Conservation (phyloP, 441 rosid genomes). For the Pelargonium myrrhifolium region DNA sequence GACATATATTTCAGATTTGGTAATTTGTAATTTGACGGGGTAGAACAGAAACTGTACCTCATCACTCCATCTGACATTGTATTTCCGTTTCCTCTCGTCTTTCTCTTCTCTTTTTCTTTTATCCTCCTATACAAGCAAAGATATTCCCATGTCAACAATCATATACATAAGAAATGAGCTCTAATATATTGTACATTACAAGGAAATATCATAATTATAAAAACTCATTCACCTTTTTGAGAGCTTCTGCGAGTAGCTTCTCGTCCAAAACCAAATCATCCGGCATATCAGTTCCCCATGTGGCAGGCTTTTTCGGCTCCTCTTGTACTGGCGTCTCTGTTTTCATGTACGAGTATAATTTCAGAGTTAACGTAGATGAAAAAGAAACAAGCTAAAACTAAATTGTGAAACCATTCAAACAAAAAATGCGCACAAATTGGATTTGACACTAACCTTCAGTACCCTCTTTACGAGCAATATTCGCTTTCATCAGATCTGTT, state of each 20-base stretch:
- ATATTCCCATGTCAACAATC: not conserved
- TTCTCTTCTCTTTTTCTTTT: conserved; percentile 56
- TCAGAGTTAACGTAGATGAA: conserved; percentile 9
- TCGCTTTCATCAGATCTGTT: conserved; percentile 51
- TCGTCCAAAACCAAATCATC: conserved; percentile 65
- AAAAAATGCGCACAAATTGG: not conserved
- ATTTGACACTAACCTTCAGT: conserved; percentile 29
- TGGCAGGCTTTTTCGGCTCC: conserved; percentile 57
- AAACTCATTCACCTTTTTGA: conserved; percentile 52
- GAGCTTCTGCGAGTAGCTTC: conserved; percentile 58
- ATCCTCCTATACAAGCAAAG: conserved; percentile 48
- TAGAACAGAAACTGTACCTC: conserved; percentile 38
- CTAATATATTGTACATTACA: no score
- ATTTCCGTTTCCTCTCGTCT: conserved; percentile 88
- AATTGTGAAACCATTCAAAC: not conserved
- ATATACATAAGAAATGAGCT: not conserved
- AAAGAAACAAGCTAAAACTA: not conserved
- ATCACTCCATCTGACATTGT: conserved; percentile 71
- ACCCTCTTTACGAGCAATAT: conserved; percentile 49
- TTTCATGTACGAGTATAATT: not conserved
- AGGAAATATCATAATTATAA: not conserved
- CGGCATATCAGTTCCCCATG: conserved; percentile 73
- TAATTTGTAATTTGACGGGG: not conserved
- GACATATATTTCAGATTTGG: not conserved
- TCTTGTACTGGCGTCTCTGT: conserved; percentile 40